A percentile compares a stretch with the other conserved stretches of the same genome.
Conservation (phyloP, 371 early-diverging fungal genomes). For the Capillidium rhysosporum region DNA sequence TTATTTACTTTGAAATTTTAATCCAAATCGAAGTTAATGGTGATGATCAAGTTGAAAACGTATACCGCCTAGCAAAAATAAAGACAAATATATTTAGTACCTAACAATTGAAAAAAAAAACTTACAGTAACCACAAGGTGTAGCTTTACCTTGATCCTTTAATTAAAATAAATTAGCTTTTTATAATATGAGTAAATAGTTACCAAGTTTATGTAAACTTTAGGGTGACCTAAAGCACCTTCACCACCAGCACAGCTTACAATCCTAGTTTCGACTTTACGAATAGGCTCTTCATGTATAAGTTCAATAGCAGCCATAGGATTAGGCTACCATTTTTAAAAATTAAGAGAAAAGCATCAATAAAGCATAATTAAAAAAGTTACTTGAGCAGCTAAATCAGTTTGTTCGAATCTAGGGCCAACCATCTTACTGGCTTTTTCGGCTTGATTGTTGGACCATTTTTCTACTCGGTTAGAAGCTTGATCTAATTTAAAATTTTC, state of each 20-base stretch:
- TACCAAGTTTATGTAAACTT: conserved; percentile 85
- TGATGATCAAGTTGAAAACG: conserved; percentile 50
- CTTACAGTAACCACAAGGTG: conserved; percentile 66
- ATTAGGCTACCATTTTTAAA: conserved; percentile 47
- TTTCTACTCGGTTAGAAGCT: conserved; percentile 44
- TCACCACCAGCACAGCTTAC: conserved; percentile 88
- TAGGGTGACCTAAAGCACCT: conserved; percentile 84
- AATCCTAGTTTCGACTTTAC: conserved; percentile 42
- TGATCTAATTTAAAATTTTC: conserved; percentile 19
- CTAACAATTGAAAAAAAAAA: conserved; percentile 7
- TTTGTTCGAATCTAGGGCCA: conserved; percentile 82
- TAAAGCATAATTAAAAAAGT: not conserved
- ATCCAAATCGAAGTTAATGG: too few species aligned
- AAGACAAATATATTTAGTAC: conserved; percentile 1
- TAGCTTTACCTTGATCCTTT: conserved; percentile 36
- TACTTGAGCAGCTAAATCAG: conserved; percentile 64
- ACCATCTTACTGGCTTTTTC: conserved; percentile 41
- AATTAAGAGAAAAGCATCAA: not conserved
- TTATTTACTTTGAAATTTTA: too few species aligned
- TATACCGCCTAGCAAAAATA: conserved; percentile 34
- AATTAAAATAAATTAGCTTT: conserved; percentile 3
- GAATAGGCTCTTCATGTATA: conserved; percentile 71
- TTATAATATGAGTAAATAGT: conserved; percentile 7
- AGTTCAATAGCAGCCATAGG: conserved; percentile 83
- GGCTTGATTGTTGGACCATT: conserved; percentile 63